Evolutionary conservation across 768 basidiomycete species (phyloP).

Genomic region (Lactarius sp.): DNA sequence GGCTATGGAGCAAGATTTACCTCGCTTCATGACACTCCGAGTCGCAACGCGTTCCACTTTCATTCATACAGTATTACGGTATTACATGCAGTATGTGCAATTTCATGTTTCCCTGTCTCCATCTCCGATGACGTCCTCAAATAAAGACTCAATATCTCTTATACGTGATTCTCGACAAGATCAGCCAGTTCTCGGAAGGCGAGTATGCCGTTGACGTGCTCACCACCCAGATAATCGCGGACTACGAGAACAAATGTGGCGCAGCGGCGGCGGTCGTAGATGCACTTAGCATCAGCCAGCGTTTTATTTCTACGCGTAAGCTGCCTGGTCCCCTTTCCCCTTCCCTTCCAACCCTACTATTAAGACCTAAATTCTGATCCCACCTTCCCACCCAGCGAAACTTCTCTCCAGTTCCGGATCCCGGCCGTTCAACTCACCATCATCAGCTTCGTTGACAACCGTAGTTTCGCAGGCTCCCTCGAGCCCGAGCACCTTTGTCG

Average conservation of each 20-base stretch:
- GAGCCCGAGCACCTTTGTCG: conserved; percentile 19
- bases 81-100: too few species aligned
- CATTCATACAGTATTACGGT: too few species aligned
- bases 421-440: conserved; percentile 13
- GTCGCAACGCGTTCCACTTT: conserved; percentile 92
- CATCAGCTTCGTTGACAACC: conserved; percentile 26
- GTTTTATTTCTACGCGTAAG: conserved; percentile 82
- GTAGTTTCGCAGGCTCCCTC: conserved; percentile 26
- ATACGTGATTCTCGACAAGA: conserved; percentile 91
- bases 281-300: conserved; percentile 73
- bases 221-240: conserved; percentile 63
- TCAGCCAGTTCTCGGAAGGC: conserved; percentile 76
- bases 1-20: conserved; percentile 85
- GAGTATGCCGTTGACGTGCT: conserved; percentile 67
- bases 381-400: conserved; percentile 43
- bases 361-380: not conserved
- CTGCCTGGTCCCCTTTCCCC: conserved; percentile 12
- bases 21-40: conserved; percentile 87
- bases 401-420: conserved; percentile 45
- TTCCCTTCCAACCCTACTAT: not conserved
- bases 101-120: not conserved
- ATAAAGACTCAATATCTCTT: conserved; percentile 76
- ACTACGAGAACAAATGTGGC: conserved; percentile 78
- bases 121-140: not conserved
- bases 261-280: conserved; percentile 80